phyloP scores from a whole-genome alignment of 305 asterid species.

The Solanum chacoense region DNA sequence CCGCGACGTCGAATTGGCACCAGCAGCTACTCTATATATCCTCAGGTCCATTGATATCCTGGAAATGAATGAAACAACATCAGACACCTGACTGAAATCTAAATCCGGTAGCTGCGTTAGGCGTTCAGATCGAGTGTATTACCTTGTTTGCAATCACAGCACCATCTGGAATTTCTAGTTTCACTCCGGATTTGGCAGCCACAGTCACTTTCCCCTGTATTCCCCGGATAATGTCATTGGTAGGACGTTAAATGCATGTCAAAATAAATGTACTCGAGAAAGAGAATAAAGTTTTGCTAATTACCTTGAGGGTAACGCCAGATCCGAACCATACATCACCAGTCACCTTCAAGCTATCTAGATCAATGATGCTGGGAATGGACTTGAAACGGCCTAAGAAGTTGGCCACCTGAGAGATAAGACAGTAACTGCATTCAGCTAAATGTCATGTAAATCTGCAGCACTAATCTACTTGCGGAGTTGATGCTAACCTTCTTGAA shows the following conservation, averaged over 20 bases:
- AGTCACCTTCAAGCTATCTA: constrained; percentile 75
- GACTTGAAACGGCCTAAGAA: constrained; percentile 84
- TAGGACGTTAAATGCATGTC: background rate
- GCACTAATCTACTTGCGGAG: background rate
- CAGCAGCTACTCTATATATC: constrained; percentile 12
- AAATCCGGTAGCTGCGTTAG: background rate
- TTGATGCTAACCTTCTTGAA: constrained; percentile 67
- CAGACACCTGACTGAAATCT: background rate
- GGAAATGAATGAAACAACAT: background rate
- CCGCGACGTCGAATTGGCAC: background rate
- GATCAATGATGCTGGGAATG: constrained; percentile 89
- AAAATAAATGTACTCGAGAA: background rate
- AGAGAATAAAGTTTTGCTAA: background rate
- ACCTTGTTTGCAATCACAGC: constrained; percentile 73
- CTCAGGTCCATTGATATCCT: constrained; percentile 31
- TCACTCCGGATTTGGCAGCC: constrained; percentile 55
- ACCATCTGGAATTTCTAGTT: constrained; percentile 75
- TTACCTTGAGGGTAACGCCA: constrained; percentile 60
- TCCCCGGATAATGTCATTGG: background rate
- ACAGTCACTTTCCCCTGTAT: constrained; percentile 70
- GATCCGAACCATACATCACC: constrained; percentile 92
- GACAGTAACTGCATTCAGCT: background rate
- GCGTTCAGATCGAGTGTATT: background rate
- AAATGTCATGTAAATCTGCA: background rate
- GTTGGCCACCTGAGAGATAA: constrained; percentile 51